phyloP scores from a whole-genome alignment of 306 rosid species.

The Prinsepia uniflora region DNA sequence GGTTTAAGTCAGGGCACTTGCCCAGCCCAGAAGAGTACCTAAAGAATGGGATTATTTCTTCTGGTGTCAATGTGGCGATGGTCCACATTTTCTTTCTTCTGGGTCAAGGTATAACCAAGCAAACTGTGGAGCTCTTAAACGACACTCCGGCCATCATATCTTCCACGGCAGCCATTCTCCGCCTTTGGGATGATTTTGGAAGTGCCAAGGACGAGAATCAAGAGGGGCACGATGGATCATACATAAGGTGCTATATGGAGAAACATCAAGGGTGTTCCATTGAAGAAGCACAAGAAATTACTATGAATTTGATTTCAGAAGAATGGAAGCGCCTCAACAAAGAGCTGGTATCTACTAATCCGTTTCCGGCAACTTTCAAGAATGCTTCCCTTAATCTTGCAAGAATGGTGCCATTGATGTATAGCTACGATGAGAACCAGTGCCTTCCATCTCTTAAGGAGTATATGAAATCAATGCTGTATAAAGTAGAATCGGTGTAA shows the following conservation, averaged over 20 bases:
- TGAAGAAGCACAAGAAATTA: constrained; percentile 18
- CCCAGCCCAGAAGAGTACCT: constrained; percentile 56
- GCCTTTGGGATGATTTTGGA: constrained; percentile 83
- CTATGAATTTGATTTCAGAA: constrained; percentile 14
- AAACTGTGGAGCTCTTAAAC: constrained; percentile 36
- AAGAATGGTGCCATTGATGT: constrained; percentile 56
- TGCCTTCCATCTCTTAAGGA: constrained; percentile 38
- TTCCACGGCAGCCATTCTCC: constrained; percentile 48
- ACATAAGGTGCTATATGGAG: constrained; percentile 19
- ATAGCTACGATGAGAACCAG: constrained; percentile 39
- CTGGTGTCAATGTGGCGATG: constrained; percentile 47
- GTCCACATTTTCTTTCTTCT: constrained; percentile 52
- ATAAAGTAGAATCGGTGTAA: constrained; percentile 2
- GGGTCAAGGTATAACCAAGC: constrained; percentile 38
- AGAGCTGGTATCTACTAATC: constrained; percentile 18
- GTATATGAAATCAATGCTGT: constrained; percentile 29
- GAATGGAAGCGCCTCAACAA: constrained; percentile 34
- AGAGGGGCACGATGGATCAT: constrained; percentile 56
- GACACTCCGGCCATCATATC: constrained; percentile 34
- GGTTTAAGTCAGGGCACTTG: constrained; percentile 48
- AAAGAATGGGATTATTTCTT: constrained; percentile 53
- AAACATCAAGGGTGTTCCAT: constrained; percentile 8
- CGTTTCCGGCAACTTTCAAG: constrained; percentile 16
- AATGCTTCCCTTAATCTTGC: constrained; percentile 44
- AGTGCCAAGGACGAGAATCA: constrained; percentile 59